Percentiles rank a stretch among this genome's conserved stretches.
Conservation (phyloP, 768 basidiomycete genomes). For the Hysterangium stoloniferum region DNA sequence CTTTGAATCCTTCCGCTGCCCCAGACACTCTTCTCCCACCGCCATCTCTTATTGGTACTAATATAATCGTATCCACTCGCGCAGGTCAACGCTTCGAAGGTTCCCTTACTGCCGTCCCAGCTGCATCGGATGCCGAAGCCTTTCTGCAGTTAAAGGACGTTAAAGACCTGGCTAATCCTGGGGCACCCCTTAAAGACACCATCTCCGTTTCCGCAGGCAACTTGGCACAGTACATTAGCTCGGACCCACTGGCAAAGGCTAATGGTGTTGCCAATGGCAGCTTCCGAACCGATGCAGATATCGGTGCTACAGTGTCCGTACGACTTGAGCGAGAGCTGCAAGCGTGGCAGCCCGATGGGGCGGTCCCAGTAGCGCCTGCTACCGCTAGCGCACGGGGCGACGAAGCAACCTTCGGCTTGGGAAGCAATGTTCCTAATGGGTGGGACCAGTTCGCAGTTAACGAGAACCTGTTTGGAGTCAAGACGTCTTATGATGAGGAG, state of each 20-base stretch:
- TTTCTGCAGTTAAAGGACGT: slow-evolving; percentile 65
- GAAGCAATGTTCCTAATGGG: slow-evolving; percentile 30
- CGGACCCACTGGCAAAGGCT: slow-evolving; percentile 53
- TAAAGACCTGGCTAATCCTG: slow-evolving; percentile 61
- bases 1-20: slow-evolving; percentile 16
- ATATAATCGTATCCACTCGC: slow-evolving; percentile 70
- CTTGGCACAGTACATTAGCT: slow-evolving; percentile 67
- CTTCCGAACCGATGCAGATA: slow-evolving; percentile 79
- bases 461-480: slow-evolving; percentile 89
- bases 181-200: slow-evolving; percentile 60
- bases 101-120: slow-evolving; percentile 33
- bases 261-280: slow-evolving; percentile 32
- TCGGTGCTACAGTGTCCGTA: slow-evolving; percentile 22
- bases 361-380: slow-evolving; percentile 20
- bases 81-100: slow-evolving; percentile 68
- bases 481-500: slow-evolving; percentile 87
- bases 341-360: slow-evolving; percentile 54
- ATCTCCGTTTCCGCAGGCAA: slow-evolving; percentile 64
- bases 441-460: slow-evolving; percentile 97
- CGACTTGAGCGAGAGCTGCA: slow-evolving; percentile 63
- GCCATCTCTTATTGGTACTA: slow-evolving; percentile 41
- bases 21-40: slow-evolving; percentile 32
- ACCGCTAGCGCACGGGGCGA: slow-evolving; percentile 36
- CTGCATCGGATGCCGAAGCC: slow-evolving; percentile 29
- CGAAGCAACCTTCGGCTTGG: slow-evolving; percentile 62